Conservation (phyloP, 176 grass and related monocot species). For the Stipa capillata region DNA sequence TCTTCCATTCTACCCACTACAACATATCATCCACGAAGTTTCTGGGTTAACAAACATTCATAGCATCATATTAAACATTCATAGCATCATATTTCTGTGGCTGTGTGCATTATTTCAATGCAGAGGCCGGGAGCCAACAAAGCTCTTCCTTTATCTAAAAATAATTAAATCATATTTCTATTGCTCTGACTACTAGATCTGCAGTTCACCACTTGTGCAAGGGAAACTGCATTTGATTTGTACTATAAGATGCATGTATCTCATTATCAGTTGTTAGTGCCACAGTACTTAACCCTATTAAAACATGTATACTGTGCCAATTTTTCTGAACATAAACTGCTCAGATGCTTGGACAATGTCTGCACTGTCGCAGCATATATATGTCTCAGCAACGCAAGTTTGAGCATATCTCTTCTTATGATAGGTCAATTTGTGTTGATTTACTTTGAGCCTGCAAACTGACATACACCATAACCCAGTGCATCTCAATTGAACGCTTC, state of each 20-base stretch:
- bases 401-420: neutral
- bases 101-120: too few relatives aligned
- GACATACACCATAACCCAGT: neutral
- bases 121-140: too few relatives aligned
- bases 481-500: neutral
- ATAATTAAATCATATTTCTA: too few relatives aligned
- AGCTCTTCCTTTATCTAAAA: too few relatives aligned
- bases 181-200: neutral
- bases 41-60: neutral
- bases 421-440: neutral
- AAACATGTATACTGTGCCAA: neutral
- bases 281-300: neutral
- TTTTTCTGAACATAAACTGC: neutral
- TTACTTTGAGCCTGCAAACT: neutral
- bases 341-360: neutral
- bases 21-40: neutral
- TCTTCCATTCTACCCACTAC: neutral
- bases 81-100: too few relatives aligned
- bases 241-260: neutral
- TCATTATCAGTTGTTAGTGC: neutral
- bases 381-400: neutral
- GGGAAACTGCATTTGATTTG: neutral
- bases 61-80: too few relatives aligned
- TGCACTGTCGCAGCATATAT: neutral
- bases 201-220: neutral